Evolutionary conservation across 2,329 filamentous ascomycete species (phyloP), one percentile per base, ranked within the genome.

Genomic region (Passalora sequoiae): DNA sequence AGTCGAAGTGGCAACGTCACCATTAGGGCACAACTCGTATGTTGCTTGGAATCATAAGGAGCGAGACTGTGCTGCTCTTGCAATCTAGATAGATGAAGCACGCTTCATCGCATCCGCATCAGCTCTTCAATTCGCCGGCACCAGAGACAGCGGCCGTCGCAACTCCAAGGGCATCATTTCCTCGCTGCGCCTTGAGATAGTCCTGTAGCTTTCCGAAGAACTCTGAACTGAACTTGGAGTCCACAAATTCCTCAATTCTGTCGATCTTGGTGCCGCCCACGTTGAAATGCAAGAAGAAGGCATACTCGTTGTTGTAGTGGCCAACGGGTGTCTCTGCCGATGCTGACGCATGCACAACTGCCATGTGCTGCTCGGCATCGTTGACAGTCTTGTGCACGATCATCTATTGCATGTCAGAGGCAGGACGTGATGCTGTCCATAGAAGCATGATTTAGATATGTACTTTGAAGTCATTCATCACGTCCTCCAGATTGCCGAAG

Each of bases 301-400:
- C 29, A 22, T 49, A 49, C 29, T 49, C 46, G n/a, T 49, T 45
- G 7, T 22, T 30, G 29, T 49, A 49, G 3, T n/a, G 27, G 8
- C 36, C 37, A 13, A 49, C 22, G 6, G 46, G 46, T 17, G 46
- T 37, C 4, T 30, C 28, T 13, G 24, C 42, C 2, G 28, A 17
- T 12, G 33, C 33, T 13, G 16, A 36, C n/a, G 30, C 31, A 17
- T 49, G 46, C 3, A 43, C 21, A 1, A 33, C 43, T 15, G 33
- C 41, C 25, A 44, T 46, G 8, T 43, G 17, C 24, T 43, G 33
- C 4, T 46, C 42, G 7, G 22, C 16, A 20, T 47, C 44, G 40
- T 39, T 39, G 3, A 47, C 40, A 13, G 25, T 38, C 20, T 47
- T 46, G 9, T 20, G 27, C 8, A 38, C 30, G 16, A 22, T 27